Evolutionary conservation across 805 yeast genomes (phyloP), one percentile per base, ranked within the genome.

Genomic region (Barnettozyma salicaria): DNA sequence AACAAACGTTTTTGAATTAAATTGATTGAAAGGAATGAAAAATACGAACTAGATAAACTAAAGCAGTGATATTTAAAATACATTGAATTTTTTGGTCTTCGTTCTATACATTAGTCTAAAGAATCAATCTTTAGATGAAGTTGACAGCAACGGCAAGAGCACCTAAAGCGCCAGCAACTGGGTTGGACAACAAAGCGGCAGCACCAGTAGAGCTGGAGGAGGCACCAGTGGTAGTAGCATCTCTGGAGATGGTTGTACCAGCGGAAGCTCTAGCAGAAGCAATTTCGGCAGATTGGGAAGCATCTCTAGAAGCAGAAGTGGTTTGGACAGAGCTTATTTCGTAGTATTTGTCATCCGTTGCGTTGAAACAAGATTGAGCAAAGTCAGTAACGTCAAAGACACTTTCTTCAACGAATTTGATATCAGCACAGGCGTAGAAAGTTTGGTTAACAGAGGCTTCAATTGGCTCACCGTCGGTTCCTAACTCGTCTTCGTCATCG

Each of bases 381-480:
- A 36, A 48, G 24, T 52, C 55, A 7, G 67, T 41, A 23, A 56
- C 49, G 32, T 61, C 55, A 45, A 65, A 64, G 25, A 64, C 68
- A 7, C 56, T 50, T 39, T 60, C 64, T 48, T 64, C 68, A 36
- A 68, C 72, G 42, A 65, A 68, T n/a, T 33, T 45, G 41, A 68
- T 45, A 44, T 68, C 74, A 20, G 74, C 59, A 54, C 73, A 68
- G 29, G 67, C 69, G 46, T 64, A 68, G 50, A 59, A 70, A 14
- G 72, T 66, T 32, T 61, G 56, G 43, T 68, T 68, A 18, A 43
- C 31, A 12, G 50, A 41, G 19, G 58, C 61, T 37, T 65, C 70
- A n/a, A 59, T 32, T 43, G 72, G 72, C 9, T 40, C 37, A 29
- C 56, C 58, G 34, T 47, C 42, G 2, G 28, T 7, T 17, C 41